Evolutionary conservation across 2,329 filamentous ascomycete species (phyloP).

Genomic region (Colletotrichum phormii): DNA sequence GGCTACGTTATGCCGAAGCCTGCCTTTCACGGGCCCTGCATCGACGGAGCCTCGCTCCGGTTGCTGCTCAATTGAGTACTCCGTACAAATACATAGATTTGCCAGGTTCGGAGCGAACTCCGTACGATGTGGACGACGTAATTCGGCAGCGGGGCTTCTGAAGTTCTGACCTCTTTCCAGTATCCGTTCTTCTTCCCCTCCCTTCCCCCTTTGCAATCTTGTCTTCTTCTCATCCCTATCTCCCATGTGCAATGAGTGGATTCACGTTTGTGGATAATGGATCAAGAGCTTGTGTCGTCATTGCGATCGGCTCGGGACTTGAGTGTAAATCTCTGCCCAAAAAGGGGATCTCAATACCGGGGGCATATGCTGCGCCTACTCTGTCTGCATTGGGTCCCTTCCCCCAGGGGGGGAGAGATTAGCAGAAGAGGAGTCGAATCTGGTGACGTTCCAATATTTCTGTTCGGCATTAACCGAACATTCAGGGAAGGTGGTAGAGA

Average conservation of each 20-base stretch:
- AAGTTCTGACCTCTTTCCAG: neutral
- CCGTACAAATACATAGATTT: neutral
- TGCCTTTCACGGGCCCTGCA: too few species aligned
- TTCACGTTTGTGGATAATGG: neutral
- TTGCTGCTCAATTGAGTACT: neutral
- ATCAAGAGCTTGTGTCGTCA: constrained; percentile 23
- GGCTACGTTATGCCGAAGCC: too few species aligned
- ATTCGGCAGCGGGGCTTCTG: neutral
- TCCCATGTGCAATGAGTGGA: neutral
- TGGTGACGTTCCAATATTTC: neutral
- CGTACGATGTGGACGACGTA: neutral
- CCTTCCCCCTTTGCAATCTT: neutral
- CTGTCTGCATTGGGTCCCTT: neutral
- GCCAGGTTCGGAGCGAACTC: neutral
- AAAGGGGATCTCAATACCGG: neutral
- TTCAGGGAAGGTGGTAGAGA: neutral
- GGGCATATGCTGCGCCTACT: neutral
- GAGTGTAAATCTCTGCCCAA: constrained; percentile 1
- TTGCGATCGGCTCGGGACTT: constrained; percentile 35
- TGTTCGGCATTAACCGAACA: constrained; percentile 30
- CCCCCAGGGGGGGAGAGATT: too few species aligned
- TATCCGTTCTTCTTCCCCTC: too few species aligned
- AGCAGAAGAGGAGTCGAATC: neutral
- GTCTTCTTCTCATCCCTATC: neutral
- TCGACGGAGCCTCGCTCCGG: too few species aligned